These are phyloP conservation scores for Rhizopus arrhizus DNA, from an alignment of 371 early-diverging fungal genomes.

Conservation along the genomic window DNA sequence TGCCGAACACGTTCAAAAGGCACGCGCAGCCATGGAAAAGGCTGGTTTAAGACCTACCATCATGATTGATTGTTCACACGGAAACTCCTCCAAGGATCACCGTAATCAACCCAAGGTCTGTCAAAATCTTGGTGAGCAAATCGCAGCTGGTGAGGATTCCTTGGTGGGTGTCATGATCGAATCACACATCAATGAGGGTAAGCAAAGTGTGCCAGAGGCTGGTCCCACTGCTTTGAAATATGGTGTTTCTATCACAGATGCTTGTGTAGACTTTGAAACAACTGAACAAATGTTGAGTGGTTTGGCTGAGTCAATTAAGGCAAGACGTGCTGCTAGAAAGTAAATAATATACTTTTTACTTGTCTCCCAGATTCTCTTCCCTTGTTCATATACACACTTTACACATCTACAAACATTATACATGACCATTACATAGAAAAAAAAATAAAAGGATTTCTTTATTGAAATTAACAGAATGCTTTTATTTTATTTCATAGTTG, in stretches of 20 bases:
- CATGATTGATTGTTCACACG: conserved; percentile 89
- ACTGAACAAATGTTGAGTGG: conserved; percentile 71
- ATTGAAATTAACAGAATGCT: not conserved
- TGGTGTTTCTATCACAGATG: conserved; percentile 86
- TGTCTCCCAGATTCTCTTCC: not conserved
- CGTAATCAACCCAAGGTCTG: conserved; percentile 71
- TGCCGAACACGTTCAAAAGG: conserved; percentile 56
- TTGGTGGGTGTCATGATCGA: conserved; percentile 95
- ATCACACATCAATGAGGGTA: conserved; percentile 84
- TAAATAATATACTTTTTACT: conserved; percentile 2
- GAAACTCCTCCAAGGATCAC: conserved; percentile 79
- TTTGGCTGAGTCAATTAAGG: conserved; percentile 68
- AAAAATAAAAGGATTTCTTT: not conserved
- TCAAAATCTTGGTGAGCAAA: conserved; percentile 55
- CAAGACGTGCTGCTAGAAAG: conserved; percentile 33
- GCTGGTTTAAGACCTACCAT: conserved; percentile 59
- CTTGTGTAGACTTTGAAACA: conserved; percentile 80
- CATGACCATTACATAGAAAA: not conserved
- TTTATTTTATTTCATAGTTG: not conserved
- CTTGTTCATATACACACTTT: not conserved
- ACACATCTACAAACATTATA: not conserved
- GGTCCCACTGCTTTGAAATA: conserved; percentile 72
- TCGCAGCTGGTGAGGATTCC: conserved; percentile 68
- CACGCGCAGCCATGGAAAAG: conserved; percentile 60
- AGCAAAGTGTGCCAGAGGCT: conserved; percentile 73